Percentiles rank a stretch among this genome's conserved stretches.
Evolutionary conservation across 23 red algal species (phyloP).

Genomic region (Cyanidioschyzon merolae): DNA sequence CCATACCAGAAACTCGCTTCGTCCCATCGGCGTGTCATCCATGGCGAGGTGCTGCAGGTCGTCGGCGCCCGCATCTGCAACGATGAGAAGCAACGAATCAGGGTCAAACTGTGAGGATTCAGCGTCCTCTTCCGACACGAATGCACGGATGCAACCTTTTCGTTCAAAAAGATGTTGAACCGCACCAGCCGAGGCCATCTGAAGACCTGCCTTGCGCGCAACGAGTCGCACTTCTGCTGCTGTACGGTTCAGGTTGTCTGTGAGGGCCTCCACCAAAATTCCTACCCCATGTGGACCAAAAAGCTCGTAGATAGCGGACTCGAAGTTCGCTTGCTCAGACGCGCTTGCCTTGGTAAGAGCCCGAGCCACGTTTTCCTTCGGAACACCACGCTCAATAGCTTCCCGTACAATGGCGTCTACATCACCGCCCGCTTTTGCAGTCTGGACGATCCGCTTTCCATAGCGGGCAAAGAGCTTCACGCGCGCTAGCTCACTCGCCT

Average conservation of each 20-base stretch:
- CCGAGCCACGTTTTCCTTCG: background rate
- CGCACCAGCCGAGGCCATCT: background rate
- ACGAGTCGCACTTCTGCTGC: slow-evolving; percentile 18
- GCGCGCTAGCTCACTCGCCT: background rate
- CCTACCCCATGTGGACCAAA: slow-evolving; percentile 17
- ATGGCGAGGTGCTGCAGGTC: background rate
- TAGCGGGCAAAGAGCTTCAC: background rate
- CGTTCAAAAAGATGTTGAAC: background rate
- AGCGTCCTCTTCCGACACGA: background rate
- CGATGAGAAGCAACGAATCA: background rate
- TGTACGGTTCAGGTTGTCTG: slow-evolving; percentile 21
- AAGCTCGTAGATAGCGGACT: slow-evolving; percentile 16
- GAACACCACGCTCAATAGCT: background rate
- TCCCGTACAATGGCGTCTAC: background rate
- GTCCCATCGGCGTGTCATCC: background rate
- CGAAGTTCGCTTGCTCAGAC: background rate
- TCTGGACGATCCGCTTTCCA: background rate
- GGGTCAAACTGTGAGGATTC: background rate
- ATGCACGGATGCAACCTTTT: background rate
- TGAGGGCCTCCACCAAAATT: slow-evolving; percentile 22
- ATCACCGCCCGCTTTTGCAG: background rate
- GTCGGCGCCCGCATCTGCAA: background rate
- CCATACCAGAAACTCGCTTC: background rate
- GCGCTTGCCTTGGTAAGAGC: background rate
- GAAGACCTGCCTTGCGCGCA: background rate